phyloP scores from a whole-genome alignment of 352 stramenopile genomes.

The Blastocystis sp. region DNA sequence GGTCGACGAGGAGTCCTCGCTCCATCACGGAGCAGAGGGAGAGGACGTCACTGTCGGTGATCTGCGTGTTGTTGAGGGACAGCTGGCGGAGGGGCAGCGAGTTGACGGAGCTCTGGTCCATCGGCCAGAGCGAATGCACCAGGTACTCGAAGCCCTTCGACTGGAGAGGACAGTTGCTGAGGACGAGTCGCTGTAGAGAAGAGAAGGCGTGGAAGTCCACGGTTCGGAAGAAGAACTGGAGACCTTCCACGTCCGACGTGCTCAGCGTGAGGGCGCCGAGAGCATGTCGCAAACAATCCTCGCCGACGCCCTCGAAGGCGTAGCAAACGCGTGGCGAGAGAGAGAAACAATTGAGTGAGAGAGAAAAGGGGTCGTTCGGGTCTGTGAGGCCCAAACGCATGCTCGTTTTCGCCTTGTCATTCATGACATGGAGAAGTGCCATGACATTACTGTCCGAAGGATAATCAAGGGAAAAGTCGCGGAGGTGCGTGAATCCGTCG shows the following conservation, averaged over 20 bases:
- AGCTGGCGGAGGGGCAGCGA: not conserved
- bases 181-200: not conserved
- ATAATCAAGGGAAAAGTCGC: not conserved
- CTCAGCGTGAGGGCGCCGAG: not conserved
- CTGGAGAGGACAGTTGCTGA: not conserved
- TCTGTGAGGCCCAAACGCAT: not conserved
- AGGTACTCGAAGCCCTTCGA: not conserved
- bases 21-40: not conserved
- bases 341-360: not conserved
- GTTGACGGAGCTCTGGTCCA: too few relatives aligned
- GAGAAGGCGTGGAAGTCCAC: not conserved
- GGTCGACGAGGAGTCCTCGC: not conserved
- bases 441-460: not conserved
- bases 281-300: not conserved
- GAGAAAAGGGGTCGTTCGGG: not conserved
- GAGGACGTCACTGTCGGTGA: not conserved
- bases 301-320: not conserved
- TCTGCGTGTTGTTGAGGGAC: not conserved
- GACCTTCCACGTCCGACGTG: not conserved
- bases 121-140: conserved; percentile 3
- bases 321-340: conserved; percentile 13
- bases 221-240: not conserved
- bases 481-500: not conserved
- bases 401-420: not conserved
- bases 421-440: not conserved